phyloP scores from a whole-genome alignment of 805 yeast species.

The Komagataella pastoris region DNA sequence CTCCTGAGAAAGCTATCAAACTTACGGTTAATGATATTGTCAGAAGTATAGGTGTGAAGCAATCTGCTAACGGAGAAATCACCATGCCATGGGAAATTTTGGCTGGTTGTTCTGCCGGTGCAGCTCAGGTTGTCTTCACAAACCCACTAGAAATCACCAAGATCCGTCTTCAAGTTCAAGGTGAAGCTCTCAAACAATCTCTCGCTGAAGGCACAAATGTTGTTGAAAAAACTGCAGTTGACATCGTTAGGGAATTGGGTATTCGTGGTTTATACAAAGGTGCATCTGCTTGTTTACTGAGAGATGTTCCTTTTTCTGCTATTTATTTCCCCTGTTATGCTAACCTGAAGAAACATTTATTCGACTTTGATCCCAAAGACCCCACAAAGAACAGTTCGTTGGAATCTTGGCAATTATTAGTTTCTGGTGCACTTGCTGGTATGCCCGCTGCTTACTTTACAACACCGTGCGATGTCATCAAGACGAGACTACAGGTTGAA shows the following conservation, averaged over 20 bases:
- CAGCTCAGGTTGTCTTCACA: constrained; percentile 90
- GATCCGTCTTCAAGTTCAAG: constrained; percentile 89
- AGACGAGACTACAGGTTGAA: constrained; percentile 86
- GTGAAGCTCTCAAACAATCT: constrained; percentile 38
- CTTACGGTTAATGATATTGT: constrained; percentile 86
- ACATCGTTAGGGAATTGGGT: constrained; percentile 70
- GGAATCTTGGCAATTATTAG: constrained; percentile 71
- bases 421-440: constrained; percentile 92
- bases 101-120: constrained; percentile 94
- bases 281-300: constrained; percentile 75
- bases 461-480: constrained; percentile 94
- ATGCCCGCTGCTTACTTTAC: constrained; percentile 96
- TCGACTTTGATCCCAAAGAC: constrained; percentile 68
- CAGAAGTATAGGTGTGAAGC: constrained; percentile 51
- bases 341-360: constrained; percentile 71
- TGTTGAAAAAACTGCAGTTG: constrained; percentile 43
- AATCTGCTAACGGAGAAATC: constrained; percentile 34
- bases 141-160: constrained; percentile 94
- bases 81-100: constrained; percentile 52
- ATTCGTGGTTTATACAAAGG: constrained; percentile 83
- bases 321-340: constrained; percentile 97
- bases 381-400: constrained; percentile 44
- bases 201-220: constrained; percentile 13
- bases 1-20: constrained; percentile 96
- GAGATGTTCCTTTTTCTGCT: constrained; percentile 96